Evolutionary conservation across 2,329 filamentous ascomycete genomes (phyloP), one percentile per base, ranked within the genome.

Genomic region (Incumbomyces delicatus): DNA sequence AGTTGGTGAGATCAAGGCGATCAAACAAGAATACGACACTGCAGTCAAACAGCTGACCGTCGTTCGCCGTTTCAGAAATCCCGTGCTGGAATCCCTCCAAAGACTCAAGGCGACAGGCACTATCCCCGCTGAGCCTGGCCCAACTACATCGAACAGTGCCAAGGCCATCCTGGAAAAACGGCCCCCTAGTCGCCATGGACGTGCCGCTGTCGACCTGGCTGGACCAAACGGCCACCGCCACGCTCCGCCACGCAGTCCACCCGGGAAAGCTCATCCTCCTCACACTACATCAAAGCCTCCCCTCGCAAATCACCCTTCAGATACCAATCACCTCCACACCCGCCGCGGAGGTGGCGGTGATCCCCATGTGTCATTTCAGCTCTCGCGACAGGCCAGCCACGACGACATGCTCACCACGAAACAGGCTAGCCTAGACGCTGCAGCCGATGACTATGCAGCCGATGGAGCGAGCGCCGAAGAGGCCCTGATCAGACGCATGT

Each of bases 31-130:
- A n/a, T 71, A 70, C 50, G 68, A 71, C 49, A 69, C 63, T 46
- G 63, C 61, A 4, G 58, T 66, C 5, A 55, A 64, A 34, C 68
- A 71, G 50, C 58, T 71, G 33, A 65, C 60, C 30, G 69, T 71
- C 6, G 67, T 71, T 7, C 64, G 66, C 40, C 63, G 67, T 16
- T 72, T 72, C 51, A 65, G 66, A 46, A 66, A 63, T 18, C 69
- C 69, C 4, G 64, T 66, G 2, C 60, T 61, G 7, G 66, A 70
- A 50, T 70, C 67, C 50, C 64, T 71, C 52, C 58, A 51, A 27
- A 62, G 69, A 29, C 53, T 70, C 29, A 55, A 54, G 42, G 17
- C 34, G 6, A 51, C 52, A 13, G 50, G 41, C 32, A 47, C 42
- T 1, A 32, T 56, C 2, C 50, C 50, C 13, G 22, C 41, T 22